Base-by-base conservation (phyloP, 2,329 filamentous ascomycete species). In the Neofusicoccum umdonicola region DNA sequence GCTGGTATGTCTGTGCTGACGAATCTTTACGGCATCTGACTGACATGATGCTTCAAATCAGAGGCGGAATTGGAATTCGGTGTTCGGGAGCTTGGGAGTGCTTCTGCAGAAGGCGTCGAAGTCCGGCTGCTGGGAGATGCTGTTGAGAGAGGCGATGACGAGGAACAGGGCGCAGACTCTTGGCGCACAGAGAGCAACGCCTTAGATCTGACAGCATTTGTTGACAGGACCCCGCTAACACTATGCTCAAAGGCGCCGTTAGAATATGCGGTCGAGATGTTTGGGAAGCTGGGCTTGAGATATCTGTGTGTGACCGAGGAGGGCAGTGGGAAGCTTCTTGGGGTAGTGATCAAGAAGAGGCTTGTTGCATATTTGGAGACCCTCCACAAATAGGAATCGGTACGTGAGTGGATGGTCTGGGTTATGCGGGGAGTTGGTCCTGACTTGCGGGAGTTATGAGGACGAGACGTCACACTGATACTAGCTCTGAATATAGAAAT, bases 251-350 rank as follows among this genome's bases (percentile, higher is more conserved):
- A 79, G 50, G 83, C 85, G 48, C 85, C 85, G 9, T 77, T 87
- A 69, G 85, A 88, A 71, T 85, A 85, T 71, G 83, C 80, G 0
- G 82, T 86, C 1, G 85, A 87, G 72, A 83, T 87, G 80, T 87
- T 87, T 75, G 81, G 80, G 3, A 86, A 85, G 70, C 69, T 88
- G 47, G 85, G 85, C 0, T 67, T 87, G 67, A 74, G 84, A 65
- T 80, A 86, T 74, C 66, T 87, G 48, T 81, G 84, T 69, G 74
- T 87, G 5, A 78, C 82, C 1, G 83, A 84, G 66, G 81, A 85
- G 66, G 82, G 83, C 1, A 83, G 77, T 22, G 80, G 83, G 1
- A 76, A 68, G 66, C 71, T 86, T 52, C 73, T 84, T 3, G 84
- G 85, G 0, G 82, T 87, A 0, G 78, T 86, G 34, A 84, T 87